Evolutionary conservation across 495 filamentous ascomycete genomes (phyloP), one percentile per base, ranked within the genome.

Genomic region (Viridothelium virens): DNA sequence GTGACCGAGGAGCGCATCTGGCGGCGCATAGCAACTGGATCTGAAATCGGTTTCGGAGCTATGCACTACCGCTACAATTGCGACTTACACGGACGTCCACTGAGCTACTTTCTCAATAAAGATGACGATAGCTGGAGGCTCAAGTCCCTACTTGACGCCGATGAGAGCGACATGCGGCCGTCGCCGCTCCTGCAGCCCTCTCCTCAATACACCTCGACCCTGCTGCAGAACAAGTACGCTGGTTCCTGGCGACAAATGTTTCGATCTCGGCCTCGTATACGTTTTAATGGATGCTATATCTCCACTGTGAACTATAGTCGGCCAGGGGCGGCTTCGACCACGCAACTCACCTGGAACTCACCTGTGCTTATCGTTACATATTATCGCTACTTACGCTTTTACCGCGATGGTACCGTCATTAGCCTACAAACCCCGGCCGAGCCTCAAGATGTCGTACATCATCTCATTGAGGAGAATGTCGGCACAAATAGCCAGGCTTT

Each of bases 341-440:
- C 81, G 76, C 77, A 83, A 74, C 63, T 86, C 69, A 73, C 81
- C 1, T 95, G 90, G 91, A 86, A 86, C 73, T 87, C 84, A 31
- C 94, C 95, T 12, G 89, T 97, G 25, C 92, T 93, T 72, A 96
- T 97, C 63, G 92, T 98, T 44, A 98, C 94, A 0, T 98, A 97
- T 77, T 97, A 94, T 79, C 90, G 94, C 46, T 98, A 97, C 74
- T 81, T 98, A 0, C 89, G 94, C 12, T 94, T 97, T 77, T 96
- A 95, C 79, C 89, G 91, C 31, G 89, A 97, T 76, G 94, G 94
- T 34, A 87, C 88, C 0, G 86, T 83, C 62, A 84, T 97, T 38
- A 89, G 84, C 50, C 79, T 98, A 9, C 80, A 91, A 5, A 89
- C 88, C 1, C 94, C 90, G 1, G 78, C 84, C 37, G 90, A 96